phyloP scores from a whole-genome alignment of 805 yeast species.

The Candida ascalaphidarum region DNA sequence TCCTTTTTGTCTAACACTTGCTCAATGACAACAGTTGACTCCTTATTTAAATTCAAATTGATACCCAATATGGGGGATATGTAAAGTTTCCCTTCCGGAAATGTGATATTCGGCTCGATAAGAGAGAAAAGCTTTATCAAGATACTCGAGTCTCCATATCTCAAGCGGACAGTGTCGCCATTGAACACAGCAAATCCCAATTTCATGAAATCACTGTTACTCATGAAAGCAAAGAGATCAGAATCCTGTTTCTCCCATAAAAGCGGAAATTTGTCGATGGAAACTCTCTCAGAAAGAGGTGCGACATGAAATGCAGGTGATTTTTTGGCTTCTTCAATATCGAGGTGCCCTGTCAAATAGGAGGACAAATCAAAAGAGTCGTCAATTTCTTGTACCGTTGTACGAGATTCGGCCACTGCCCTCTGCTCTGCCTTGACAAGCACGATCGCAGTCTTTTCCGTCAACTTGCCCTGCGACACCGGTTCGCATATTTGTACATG shows the following conservation, averaged over 20 bases:
- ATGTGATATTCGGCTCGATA: slow-evolving; percentile 50
- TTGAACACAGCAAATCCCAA: slow-evolving; percentile 53
- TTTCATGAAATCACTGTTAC: slow-evolving; percentile 40
- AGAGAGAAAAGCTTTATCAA: slow-evolving; percentile 46
- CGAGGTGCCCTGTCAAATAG: too few species aligned
- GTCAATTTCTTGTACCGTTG: slow-evolving; percentile 9
- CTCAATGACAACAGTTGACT: slow-evolving; percentile 10
- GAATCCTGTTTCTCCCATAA: slow-evolving; percentile 23
- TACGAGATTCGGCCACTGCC: background rate
- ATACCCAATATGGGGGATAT: slow-evolving; percentile 55
- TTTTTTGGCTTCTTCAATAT: too few species aligned
- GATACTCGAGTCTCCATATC: slow-evolving; percentile 5
- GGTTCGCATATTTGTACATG: slow-evolving; percentile 62
- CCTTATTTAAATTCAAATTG: slow-evolving; percentile 34
- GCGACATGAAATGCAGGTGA: too few species aligned
- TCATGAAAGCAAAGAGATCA: slow-evolving; percentile 32
- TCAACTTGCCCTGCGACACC: slow-evolving; percentile 54
- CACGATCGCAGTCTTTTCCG: slow-evolving; percentile 41
- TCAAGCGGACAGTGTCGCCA: slow-evolving; percentile 52
- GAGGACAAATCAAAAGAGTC: slow-evolving; percentile 25
- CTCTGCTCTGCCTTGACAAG: slow-evolving; percentile 30
- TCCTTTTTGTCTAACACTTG: slow-evolving; percentile 6
- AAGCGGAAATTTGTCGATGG: slow-evolving; percentile 13
- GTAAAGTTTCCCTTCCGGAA: slow-evolving; percentile 32
- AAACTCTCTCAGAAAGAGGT: slow-evolving; percentile 21